Evolutionary conservation across 257 asterid genomes (phyloP).

Genomic region (Anisodus acutangulus): DNA sequence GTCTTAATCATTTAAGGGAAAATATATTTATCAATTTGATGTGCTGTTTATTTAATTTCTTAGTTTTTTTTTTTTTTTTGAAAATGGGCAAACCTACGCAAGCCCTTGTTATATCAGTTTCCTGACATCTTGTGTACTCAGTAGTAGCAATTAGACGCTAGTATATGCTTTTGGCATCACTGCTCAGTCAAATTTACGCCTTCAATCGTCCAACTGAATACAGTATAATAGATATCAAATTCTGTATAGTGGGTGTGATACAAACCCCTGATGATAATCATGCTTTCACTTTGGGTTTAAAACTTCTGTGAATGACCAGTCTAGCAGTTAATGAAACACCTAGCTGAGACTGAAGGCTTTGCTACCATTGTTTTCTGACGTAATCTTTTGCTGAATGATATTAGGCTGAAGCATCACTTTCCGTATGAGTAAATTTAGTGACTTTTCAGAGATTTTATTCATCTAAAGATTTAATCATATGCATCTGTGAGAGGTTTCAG

Average conservation of each 20-base stretch:
- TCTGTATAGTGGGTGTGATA: not conserved
- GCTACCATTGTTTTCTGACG: constrained; percentile 25
- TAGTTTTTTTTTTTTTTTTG: not conserved
- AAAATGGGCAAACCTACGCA: not conserved
- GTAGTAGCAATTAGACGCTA: not conserved
- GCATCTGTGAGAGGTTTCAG: constrained; percentile 11
- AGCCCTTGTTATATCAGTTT: not conserved
- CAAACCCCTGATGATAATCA: not conserved
- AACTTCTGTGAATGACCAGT: not conserved
- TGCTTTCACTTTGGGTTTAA: constrained; percentile 17
- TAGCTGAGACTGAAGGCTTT: constrained; percentile 3
- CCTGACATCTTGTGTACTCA: not conserved
- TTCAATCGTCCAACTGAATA: not conserved
- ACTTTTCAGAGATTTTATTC: not conserved
- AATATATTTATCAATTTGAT: not conserved
- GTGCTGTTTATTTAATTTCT: not conserved
- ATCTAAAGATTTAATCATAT: constrained; percentile 12
- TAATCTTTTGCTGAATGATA: constrained; percentile 1
- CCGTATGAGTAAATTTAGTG: not conserved
- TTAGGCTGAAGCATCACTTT: not conserved
- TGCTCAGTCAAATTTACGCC: not conserved
- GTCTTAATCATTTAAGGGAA: not conserved
- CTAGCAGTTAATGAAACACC: constrained; percentile 11
- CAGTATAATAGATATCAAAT: not conserved
- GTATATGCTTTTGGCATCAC: not conserved